These are phyloP conservation scores for Byssothecium circinans DNA, from an alignment of 2,329 filamentous ascomycete genomes.

Conservation along the genomic window DNA sequence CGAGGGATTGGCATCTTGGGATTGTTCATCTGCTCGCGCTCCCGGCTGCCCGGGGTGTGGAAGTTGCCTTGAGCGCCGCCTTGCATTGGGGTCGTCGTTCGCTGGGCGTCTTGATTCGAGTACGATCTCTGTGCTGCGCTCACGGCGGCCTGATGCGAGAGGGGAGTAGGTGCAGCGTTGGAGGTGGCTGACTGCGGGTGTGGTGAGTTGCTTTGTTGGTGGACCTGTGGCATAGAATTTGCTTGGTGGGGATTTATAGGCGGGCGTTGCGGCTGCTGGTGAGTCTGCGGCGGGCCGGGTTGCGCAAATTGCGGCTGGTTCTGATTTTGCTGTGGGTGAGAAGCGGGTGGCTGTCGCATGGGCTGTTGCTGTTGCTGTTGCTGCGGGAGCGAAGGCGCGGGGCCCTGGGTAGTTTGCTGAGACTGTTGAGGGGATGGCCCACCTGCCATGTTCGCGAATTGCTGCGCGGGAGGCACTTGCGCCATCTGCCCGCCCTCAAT, in stretches of 20 bases:
- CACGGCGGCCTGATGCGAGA: constrained; percentile 51
- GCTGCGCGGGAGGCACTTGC: constrained; percentile 27
- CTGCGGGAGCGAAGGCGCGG: constrained; percentile 9
- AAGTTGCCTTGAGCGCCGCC: constrained; percentile 35
- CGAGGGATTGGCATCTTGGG: constrained; percentile 83
- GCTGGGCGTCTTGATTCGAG: constrained; percentile 36
- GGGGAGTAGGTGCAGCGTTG: constrained; percentile 37
- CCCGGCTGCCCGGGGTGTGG: constrained; percentile 35
- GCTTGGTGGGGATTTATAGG: constrained; percentile 43
- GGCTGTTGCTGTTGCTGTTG: constrained; percentile 18
- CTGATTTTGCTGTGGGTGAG: constrained; percentile 32
- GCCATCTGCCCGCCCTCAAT: constrained; percentile 33
- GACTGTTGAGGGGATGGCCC: constrained; percentile 13
- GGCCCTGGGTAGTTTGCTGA: constrained; percentile 10
- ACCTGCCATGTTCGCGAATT: constrained; percentile 27
- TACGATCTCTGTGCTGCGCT: constrained; percentile 46
- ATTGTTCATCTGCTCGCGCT: constrained; percentile 49
- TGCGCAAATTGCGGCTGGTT: constrained; percentile 33
- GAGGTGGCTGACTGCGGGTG: constrained; percentile 41
- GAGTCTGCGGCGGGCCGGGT: constrained; percentile 33
- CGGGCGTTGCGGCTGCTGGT: constrained; percentile 34
- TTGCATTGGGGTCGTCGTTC: constrained; percentile 40
- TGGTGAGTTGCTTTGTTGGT: constrained; percentile 41
- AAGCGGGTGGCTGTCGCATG: constrained; percentile 30
- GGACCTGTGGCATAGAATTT: constrained; percentile 30